Evolutionary conservation across 106 monocot genomes (phyloP), one percentile per base, ranked within the genome.

Genomic region (Cymbidium sinense): DNA sequence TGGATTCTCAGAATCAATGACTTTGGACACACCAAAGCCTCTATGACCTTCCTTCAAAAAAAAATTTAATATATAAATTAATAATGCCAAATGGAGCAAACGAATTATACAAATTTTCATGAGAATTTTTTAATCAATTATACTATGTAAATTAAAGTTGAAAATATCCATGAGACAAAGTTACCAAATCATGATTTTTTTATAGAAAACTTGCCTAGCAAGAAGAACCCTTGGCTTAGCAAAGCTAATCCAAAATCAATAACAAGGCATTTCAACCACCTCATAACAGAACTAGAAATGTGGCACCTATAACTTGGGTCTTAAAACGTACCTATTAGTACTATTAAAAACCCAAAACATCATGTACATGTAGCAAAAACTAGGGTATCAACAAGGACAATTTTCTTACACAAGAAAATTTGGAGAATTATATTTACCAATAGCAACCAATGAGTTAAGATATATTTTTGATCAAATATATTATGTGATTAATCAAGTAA

Each of bases 21-120:
- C 93, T 83, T 77, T 90, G 17, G 84, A 83, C 37, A 96, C 84
- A 20, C 93, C 95, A 83, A 91, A 87, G 3, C 95, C 95, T 93
- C 85, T 61, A 96, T 83, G 1, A 79, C n/a, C n/a, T n/a, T n/a
- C 85, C 92, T 95, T 76, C 83, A 88, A 75, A 70, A 43, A 27
- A 55, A 78, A 64, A 74, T 76, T 11, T 50, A 76, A 30, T 30
- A 81, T 19, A 18, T 2, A 54, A 3, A 18, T 52, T 2, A 52
- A 2, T 21, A 54, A 54, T 18, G 18, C 21, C 19, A 34, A 34
- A n/a, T 50, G 25, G 21, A 8, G 19, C 43, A 75, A 7, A 67
- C 34, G 1, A 58, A 34, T 17, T 37, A 5, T 10, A 27, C 19
- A 39, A 35, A 50, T 43, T 12, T 54, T 54, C 19, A 19, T 39